A percentile compares a stretch with the other conserved stretches of the same genome.
These are phyloP conservation scores for Parathielavia appendiculata DNA, from an alignment of 495 filamentous ascomycete species.

Conservation along the genomic window DNA sequence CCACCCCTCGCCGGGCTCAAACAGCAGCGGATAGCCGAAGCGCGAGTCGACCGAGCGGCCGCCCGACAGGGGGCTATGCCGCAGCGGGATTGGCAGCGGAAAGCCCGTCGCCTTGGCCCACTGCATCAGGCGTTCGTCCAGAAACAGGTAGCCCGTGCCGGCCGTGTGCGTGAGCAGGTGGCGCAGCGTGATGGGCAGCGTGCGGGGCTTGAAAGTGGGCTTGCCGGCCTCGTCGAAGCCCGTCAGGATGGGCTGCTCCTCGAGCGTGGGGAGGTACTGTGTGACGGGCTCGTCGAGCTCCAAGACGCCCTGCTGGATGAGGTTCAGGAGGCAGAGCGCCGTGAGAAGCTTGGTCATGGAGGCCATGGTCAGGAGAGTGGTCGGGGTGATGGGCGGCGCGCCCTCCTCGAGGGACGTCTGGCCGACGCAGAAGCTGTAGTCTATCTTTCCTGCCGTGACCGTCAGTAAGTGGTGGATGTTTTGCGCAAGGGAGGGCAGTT, in stretches of 20 bases:
- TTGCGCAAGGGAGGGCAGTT: not conserved
- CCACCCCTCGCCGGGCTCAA: slow-evolving; percentile 38
- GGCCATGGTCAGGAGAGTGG: slow-evolving; percentile 18
- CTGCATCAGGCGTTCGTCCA: slow-evolving; percentile 22
- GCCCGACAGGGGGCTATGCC: not conserved
- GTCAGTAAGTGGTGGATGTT: not conserved
- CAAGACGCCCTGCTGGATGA: slow-evolving; percentile 29
- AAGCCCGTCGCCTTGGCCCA: slow-evolving; percentile 9
- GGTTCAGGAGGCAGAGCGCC: slow-evolving; percentile 30
- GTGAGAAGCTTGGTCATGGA: slow-evolving; percentile 41
- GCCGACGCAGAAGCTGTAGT: slow-evolving; percentile 14
- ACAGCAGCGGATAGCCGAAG: slow-evolving; percentile 32
- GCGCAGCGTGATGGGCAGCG: slow-evolving; percentile 30
- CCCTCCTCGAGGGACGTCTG: not conserved
- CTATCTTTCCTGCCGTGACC: slow-evolving; percentile 10
- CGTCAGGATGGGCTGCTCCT: slow-evolving; percentile 25
- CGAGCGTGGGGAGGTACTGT: slow-evolving; percentile 30
- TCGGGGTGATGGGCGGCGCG: not conserved
- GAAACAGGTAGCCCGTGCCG: slow-evolving; percentile 30
- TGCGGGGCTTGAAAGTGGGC: slow-evolving; percentile 21
- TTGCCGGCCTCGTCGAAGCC: slow-evolving; percentile 23
- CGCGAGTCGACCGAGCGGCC: slow-evolving; percentile 22
- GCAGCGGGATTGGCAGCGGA: not conserved
- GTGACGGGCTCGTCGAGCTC: slow-evolving; percentile 16
- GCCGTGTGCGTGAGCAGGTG: slow-evolving; percentile 37